phyloP scores from a whole-genome alignment of 371 early-diverging fungal species.

The Zychaea mexicana region DNA sequence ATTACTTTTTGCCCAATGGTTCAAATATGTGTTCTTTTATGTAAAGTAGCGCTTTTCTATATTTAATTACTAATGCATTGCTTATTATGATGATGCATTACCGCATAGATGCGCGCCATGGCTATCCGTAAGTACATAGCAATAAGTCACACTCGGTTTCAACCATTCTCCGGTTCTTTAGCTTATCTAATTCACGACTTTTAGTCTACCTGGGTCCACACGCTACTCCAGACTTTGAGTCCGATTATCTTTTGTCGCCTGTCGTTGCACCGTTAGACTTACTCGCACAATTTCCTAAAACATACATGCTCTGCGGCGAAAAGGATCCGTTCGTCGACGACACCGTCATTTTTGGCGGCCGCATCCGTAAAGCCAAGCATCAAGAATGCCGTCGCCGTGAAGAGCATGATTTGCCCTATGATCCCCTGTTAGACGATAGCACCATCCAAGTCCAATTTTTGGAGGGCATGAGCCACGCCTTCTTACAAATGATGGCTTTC shows the following conservation, averaged over 20 bases:
- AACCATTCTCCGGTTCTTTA: neutral
- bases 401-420: constrained; percentile 25
- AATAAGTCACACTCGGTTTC: neutral
- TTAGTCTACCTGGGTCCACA: constrained; percentile 86
- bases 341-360: constrained; percentile 89
- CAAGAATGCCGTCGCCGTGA: constrained; percentile 22
- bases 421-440: constrained; percentile 15
- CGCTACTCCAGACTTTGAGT: constrained; percentile 74
- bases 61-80: neutral
- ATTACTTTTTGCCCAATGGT: too few species aligned
- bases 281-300: constrained; percentile 88
- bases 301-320: constrained; percentile 92
- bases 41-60: neutral
- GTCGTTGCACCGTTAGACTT: constrained; percentile 87
- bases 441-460: constrained; percentile 68
- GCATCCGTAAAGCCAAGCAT: constrained; percentile 79
- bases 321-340: constrained; percentile 97
- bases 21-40: neutral
- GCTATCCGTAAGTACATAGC: constrained; percentile 65
- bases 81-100: too few species aligned
- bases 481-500: constrained; percentile 86
- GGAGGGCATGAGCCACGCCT: constrained; percentile 93
- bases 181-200: too few species aligned
- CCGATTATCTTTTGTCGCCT: constrained; percentile 87
- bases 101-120: constrained; percentile 91